Percentiles rank a stretch among this genome's conserved stretches.
phyloP scores from a whole-genome alignment of 106 monocot genomes.

The Chionographis japonica region DNA sequence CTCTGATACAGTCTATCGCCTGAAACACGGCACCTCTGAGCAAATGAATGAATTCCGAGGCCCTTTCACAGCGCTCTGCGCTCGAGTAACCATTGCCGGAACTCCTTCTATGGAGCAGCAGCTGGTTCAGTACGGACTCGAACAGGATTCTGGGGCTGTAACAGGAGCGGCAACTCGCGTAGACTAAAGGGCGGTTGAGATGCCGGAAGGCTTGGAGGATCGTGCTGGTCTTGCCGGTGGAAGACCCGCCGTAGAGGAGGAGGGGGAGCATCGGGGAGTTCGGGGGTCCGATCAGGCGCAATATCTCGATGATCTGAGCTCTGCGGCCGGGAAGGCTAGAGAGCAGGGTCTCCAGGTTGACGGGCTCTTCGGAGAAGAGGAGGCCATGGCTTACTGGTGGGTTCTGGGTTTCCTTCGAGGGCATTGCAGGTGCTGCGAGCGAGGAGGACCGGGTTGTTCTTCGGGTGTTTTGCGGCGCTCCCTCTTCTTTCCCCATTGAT shows the following conservation, averaged over 20 bases:
- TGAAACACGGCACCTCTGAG: constrained; percentile 40
- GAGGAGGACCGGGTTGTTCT: constrained; percentile 12
- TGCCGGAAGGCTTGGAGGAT: constrained; percentile 56
- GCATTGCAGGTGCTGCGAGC: neutral
- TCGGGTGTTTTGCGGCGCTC: neutral
- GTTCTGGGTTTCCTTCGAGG: neutral
- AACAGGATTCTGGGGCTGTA: constrained; percentile 53
- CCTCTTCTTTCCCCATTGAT: neutral
- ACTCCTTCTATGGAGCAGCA: constrained; percentile 20
- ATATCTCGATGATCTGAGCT: constrained; percentile 18
- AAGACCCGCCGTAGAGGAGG: constrained; percentile 64
- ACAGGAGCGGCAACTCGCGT: constrained; percentile 59
- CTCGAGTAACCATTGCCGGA: constrained; percentile 29
- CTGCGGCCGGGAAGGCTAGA: constrained; percentile 20
- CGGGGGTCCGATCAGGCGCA: constrained; percentile 45
- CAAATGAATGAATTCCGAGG: constrained; percentile 62
- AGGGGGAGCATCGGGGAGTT: constrained; percentile 66
- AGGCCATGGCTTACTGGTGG: neutral
- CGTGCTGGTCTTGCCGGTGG: constrained; percentile 72
- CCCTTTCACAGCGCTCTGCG: constrained; percentile 50
- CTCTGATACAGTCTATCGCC: neutral
- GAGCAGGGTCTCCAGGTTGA: neutral
- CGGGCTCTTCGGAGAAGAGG: constrained; percentile 2
- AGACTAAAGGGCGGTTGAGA: constrained; percentile 59
- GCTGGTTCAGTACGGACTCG: constrained; percentile 57